Evolutionary conservation across 306 rosid genomes (phyloP), one percentile per base, ranked within the genome.

Genomic region (Quercus wislizeni): DNA sequence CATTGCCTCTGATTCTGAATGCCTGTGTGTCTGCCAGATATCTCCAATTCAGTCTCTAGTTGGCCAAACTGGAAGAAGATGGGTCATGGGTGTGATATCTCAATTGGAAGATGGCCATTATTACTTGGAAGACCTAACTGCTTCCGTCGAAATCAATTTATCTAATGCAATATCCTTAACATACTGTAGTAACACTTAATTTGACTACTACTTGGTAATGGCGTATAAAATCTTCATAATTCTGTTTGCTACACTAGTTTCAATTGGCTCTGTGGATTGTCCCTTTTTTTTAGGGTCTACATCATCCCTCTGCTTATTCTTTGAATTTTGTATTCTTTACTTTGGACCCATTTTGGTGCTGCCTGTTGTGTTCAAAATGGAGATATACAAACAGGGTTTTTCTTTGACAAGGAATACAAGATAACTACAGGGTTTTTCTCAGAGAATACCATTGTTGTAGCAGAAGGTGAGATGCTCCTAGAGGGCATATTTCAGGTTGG

Each of bases 1-100:
- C 75, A 78, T 73, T 57, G 68, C 56, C 31, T 55, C 46, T 64
- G n/a, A 33, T 25, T 55, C 46, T 64, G n/a, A 33, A 19, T 83
- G 71, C 12, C 9, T 80, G 31, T 78, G 59, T 78, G 59, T 76
- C 75, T 79, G 78, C 30, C 91, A 91, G 99, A 91, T 95, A 83
- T 95, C 99, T 83, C 97, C 95, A 41, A 93, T 95, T 82, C 99
- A 91, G 83, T 93, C 99, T 77, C 84, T 95, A 78, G 95, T 95
- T 74, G 98, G 98, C 77, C 92, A 88, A 81, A 80, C 86, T 2
- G 99, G 97, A 59, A 89, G 91, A 83, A 76, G 83, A 85, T 92
- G 99, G 97, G 92, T 94, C 57, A 91, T 92, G 97, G 97, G 92
- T 77, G 83, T 94, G 77, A 90, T 94, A 75, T 91, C 90, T 67